Evolutionary conservation across 2,329 filamentous ascomycete species (phyloP).

Genomic region (Xylariaceae sp.): DNA sequence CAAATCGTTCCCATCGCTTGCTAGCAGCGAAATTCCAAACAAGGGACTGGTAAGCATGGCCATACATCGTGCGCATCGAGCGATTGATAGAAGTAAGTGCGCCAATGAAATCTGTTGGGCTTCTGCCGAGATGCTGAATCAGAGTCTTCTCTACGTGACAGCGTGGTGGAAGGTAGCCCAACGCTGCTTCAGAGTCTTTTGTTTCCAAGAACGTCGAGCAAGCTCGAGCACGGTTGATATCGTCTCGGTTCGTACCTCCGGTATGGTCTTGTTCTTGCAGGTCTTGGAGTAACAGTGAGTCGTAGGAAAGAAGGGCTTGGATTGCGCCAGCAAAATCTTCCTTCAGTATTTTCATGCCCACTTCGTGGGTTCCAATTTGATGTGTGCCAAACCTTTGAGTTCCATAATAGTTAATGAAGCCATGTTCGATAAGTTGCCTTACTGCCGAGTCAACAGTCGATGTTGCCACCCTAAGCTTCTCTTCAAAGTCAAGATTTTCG

Average conservation of each 20-base stretch:
- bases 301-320: conserved; percentile 70
- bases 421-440: conserved; percentile 62
- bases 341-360: conserved; percentile 80
- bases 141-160: conserved; percentile 77
- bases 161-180: conserved; percentile 68
- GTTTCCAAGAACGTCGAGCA: conserved; percentile 68
- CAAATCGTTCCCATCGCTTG: conserved; percentile 73
- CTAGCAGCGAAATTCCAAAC: conserved; percentile 89
- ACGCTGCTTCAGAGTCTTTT: conserved; percentile 55
- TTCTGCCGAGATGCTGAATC: conserved; percentile 67
- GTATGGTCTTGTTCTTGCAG: conserved; percentile 38
- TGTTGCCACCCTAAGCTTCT: conserved; percentile 42
- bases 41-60: conserved; percentile 92
- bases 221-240: conserved; percentile 71
- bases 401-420: conserved; percentile 97
- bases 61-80: conserved; percentile 85
- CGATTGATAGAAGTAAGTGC: conserved; percentile 76
- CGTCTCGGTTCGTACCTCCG: conserved; percentile 60
- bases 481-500: conserved; percentile 43
- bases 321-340: conserved; percentile 78
- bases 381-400: conserved; percentile 96
- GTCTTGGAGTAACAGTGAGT: conserved; percentile 54
- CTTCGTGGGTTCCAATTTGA: conserved; percentile 74
- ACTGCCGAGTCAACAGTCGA: conserved; percentile 57
- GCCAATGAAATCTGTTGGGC: conserved; percentile 67